A percentile compares a stretch with the other conserved stretches of the same genome.
Conservation (phyloP, 2,329 filamentous ascomycete genomes). For the Sporothrix protearum region DNA sequence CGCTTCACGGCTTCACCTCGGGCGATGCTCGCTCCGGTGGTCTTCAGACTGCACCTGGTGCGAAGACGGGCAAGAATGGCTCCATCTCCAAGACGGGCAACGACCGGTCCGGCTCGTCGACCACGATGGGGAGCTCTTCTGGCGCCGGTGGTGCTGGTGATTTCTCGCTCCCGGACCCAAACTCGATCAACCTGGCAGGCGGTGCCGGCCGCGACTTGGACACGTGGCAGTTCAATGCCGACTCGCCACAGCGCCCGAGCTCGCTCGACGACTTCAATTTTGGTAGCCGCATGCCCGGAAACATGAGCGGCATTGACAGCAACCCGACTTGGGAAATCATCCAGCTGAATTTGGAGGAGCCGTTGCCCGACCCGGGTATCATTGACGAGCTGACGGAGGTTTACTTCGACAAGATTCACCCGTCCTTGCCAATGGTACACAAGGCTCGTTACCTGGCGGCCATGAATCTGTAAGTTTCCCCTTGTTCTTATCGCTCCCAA, state of each 20-base stretch:
- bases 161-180: slow-evolving; percentile 45
- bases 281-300: slow-evolving; percentile 45
- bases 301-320: slow-evolving; percentile 49
- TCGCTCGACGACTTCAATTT: slow-evolving; percentile 59
- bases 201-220: slow-evolving; percentile 48
- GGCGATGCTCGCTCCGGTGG: slow-evolving; percentile 41
- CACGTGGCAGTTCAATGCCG: slow-evolving; percentile 53
- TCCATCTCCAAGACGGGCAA: not conserved
- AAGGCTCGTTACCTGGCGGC: slow-evolving; percentile 80
- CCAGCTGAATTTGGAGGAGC: slow-evolving; percentile 57
- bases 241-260: slow-evolving; percentile 48
- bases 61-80: not conserved
- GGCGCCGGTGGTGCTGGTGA: slow-evolving; percentile 34
- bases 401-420: slow-evolving; percentile 88
- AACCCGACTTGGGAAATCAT: slow-evolving; percentile 78
- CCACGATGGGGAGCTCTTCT: slow-evolving; percentile 1
- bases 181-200: slow-evolving; percentile 41
- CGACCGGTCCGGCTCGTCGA: not conserved
- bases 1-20: slow-evolving; percentile 43
- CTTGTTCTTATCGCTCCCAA: not conserved
- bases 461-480: slow-evolving; percentile 66
- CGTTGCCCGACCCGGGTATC: slow-evolving; percentile 55
- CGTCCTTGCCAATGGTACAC: slow-evolving; percentile 83
- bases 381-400: slow-evolving; percentile 85
- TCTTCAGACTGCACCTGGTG: slow-evolving; percentile 34